Base-by-base conservation (phyloP, 2,329 filamentous ascomycete genomes). In the Dactylellina cionopaga region DNA sequence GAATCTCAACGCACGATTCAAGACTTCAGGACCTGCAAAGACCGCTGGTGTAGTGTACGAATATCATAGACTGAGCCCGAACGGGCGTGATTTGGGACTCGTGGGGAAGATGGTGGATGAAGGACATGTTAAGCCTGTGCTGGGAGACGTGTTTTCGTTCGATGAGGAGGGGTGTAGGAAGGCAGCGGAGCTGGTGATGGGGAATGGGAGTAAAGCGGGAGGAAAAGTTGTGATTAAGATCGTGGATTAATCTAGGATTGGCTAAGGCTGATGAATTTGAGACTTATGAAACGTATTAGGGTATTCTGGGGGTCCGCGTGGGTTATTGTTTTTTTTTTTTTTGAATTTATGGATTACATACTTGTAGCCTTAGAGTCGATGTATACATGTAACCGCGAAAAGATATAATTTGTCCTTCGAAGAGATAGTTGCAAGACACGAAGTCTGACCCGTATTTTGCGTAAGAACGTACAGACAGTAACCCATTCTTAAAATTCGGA, bases 141-240 rank as follows among this genome's bases (percentile, higher is more conserved):
- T 73, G 41, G 69, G 69, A 10, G 60, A 73, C 6, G 54, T 73
- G 1, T 35, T 55, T 41, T 13, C 11, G 13, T 73, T 73, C 47
- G 29, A 51, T 25, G 46, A 66, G 25, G 60, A 60, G 3, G 52
- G 52, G 13, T 66, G 69, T 55, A 56, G 58, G 52, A 29, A 71
- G 19, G 66, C 66, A 7, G 51, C 66, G 7, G 58, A 59, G 39
- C 19, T 71, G 35, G 66, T 71, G 25, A 54, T 64, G 44, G 66
- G 66, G 35, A 64, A 51, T 17, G 66, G 66, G 13, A 71, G 66
- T 22, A 39, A 17, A 3, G 58, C 64, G n/a, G 66, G 66, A 10
- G 66, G 66, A 6, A 71, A 71, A 29, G 66, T 71, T 29, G 66
- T 71, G 35, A 54, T 71, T 22, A 49, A 64, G 35, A 39, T 71